Base-by-base conservation (phyloP, 2,329 filamentous ascomycete genomes). In the Aspergillus pseudoglaucus region DNA sequence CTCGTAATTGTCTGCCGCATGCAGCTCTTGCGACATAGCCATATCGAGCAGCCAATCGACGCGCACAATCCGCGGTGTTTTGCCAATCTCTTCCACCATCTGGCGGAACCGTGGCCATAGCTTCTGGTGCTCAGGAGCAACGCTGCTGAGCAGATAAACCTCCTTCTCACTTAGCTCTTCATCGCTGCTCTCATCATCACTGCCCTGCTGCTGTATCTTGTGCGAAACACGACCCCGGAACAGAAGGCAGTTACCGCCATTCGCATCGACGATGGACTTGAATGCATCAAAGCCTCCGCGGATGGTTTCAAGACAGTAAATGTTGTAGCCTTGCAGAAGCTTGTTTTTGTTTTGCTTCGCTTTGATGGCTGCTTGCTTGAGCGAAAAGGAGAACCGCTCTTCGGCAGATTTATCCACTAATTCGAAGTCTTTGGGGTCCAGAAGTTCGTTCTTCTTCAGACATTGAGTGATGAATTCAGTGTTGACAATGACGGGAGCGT, bases 31-130 rank as follows among this genome's bases (percentile, higher is more conserved):
- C 59, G 81, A 83, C 87, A 98, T 91, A 4, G 89, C 88, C 50
- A 90, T 84, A 61, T 90, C 85, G 48, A 98, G 73, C 59, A 98
- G 67, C 93, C 93, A 98, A 63, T 98, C 90, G 2, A 87, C 81
- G 42, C 80, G 80, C 20, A 96, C 89, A 37, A 98, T 83, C 46
- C 87, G 78, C 2, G 90, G 85, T 55, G 84, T 79, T 79, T 91
- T 90, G 62, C 88, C 84, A 40, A 87, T 84, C 57, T 84, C 85
- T 53, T 77, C 73, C 2, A 88, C 90, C 80, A 95, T 84, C 45
- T 87, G 81, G 47, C 82, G 77, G 66, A 98, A 98, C 50, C 82
- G 83, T 12, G 77, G 73, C 88, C 90, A 96, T 47, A 95, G 70
- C 53, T 79, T 78, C 63, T 79, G 79, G 65, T 97, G 90, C 2